Evolutionary conservation across 257 asterid species (phyloP), one percentile per base, ranked within the genome.

Genomic region (Avicennia marina): DNA sequence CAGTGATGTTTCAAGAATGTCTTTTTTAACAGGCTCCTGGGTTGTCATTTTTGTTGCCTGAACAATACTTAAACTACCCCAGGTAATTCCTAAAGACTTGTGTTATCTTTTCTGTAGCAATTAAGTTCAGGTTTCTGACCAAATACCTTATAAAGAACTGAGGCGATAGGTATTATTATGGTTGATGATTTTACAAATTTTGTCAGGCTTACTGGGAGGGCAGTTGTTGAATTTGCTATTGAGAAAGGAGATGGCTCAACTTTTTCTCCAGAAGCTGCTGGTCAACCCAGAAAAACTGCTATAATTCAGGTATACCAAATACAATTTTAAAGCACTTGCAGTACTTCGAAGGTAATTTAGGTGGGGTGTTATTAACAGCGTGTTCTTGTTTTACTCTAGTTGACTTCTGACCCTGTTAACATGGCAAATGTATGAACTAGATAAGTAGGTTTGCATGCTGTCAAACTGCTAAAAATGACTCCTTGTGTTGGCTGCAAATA

Each of bases 21-120:
- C 44, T 70, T 75, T 81, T 68, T 78, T 78, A 58, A 80, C 94
- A 91, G 98, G 96, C 98, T 79, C 97, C 98, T 51, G 96, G 98
- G 17, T 67, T 91, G 65, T 81, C 93, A 17, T 85, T 85, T 80
- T 66, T 88, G 89, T 74, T 91, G 84, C 98, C 98, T 33, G 48
- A 60, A 55, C 95, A 81, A 60, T 88, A 78, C 81, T 54, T 61
- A 60, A 77, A 75, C 61, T 88, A 78, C 70, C 96, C 98, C 45
- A 88, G 98, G 98, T 86, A 78, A 75, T 58, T 26, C 47, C 41
- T 36, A 29, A 4, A 29, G 8, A 4, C 8, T 29, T 29, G 34
- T 31, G 9, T 25, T 45, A 18, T 53, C 18, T 55, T 17, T 33
- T 61, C 45, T 52, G 31, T 63, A 58, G 47, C 51, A 58, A 56